phyloP scores from a whole-genome alignment of 805 yeast genomes.

The Cyberlindnera americana region DNA sequence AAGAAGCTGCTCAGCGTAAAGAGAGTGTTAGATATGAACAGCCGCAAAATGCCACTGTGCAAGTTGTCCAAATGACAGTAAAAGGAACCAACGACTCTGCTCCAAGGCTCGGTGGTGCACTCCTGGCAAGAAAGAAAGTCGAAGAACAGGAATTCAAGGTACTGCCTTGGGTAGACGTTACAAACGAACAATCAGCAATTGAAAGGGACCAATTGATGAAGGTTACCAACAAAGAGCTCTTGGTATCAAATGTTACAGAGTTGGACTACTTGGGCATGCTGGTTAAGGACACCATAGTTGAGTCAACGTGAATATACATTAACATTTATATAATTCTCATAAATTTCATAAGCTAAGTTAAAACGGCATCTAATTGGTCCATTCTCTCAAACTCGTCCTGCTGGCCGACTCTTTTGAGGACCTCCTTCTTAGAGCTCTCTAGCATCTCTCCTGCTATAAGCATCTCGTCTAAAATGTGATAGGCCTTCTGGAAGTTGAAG shows the following conservation, averaged over 20 bases:
- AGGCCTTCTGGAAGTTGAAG: constrained; percentile 92
- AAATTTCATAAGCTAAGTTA: constrained; percentile 22
- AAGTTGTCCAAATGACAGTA: constrained; percentile 75
- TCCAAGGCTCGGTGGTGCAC: constrained; percentile 66
- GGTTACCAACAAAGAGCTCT: constrained; percentile 23
- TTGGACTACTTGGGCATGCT: constrained; percentile 33
- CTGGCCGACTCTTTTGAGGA: constrained; percentile 68
- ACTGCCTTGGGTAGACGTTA: constrained; percentile 44
- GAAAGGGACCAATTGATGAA: constrained; percentile 25
- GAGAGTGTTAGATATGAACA: constrained; percentile 37
- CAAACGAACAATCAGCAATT: constrained; percentile 29
- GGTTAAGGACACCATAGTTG: constrained; percentile 25
- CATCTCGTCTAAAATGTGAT: constrained; percentile 86
- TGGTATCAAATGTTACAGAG: constrained; percentile 25
- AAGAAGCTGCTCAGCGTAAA: constrained; percentile 42
- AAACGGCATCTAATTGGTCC: constrained; percentile 52
- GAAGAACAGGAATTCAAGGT: constrained; percentile 53
- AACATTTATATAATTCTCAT: not conserved
- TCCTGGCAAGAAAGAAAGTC: constrained; percentile 56
- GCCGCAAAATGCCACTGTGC: constrained; percentile 38
- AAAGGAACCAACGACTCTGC: constrained; percentile 55
- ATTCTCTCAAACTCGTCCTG: constrained; percentile 85
- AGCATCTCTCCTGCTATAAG: constrained; percentile 83
- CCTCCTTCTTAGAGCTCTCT: constrained; percentile 79
- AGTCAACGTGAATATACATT: not conserved